Base-by-base conservation (phyloP, 768 basidiomycete species). In the Pulveroboletus sp. region DNA sequence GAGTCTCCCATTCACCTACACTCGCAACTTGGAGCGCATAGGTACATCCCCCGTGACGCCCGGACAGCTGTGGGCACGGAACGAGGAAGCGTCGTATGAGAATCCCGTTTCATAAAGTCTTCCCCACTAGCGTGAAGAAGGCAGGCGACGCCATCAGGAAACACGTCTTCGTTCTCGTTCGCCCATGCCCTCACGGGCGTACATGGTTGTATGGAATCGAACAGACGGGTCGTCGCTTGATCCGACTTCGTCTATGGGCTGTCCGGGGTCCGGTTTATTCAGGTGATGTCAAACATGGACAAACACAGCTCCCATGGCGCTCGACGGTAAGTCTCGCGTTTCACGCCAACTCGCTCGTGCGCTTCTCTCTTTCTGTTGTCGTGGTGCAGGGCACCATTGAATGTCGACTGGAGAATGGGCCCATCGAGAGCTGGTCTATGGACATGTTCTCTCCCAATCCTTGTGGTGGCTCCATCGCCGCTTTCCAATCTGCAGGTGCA, bases 61-160 rank as follows among this genome's bases (percentile, higher is more conserved):
- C 27, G 37, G 28, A 40, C 17, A 33, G 6, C 14, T 8, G 21
- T 21, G 21, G 21, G 21, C 21, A 21, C 21, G 31, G 28, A 11
- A n/a, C 35, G 35, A 45, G 33, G 8, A 17, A 17, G 45, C 6
- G 30, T 4, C n/a, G 9, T 8, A 24, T 38, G 55, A 44, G 55
- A 57, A 57, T 57, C 50, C 42, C 39, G 39, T 38, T 13, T 31
- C 28, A 15, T 15, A 10, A 8, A 1, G 30, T 10, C 31, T 43
- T 44, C 43, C 31, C 6, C 35, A 15, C 33, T 28, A 43, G 31
- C 39, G 40, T 39, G 43, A 14, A 33, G 6, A 55, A 40, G 13
- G 3, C 11, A 38, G 27, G n/a, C 21, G 6, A 45, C 43, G 43
- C 47, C 39, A 43, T n/a, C 8, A 8, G 15, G 7, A 13, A 35